phyloP scores from a whole-genome alignment of 805 yeast species.

The Yarrowia sp. region DNA sequence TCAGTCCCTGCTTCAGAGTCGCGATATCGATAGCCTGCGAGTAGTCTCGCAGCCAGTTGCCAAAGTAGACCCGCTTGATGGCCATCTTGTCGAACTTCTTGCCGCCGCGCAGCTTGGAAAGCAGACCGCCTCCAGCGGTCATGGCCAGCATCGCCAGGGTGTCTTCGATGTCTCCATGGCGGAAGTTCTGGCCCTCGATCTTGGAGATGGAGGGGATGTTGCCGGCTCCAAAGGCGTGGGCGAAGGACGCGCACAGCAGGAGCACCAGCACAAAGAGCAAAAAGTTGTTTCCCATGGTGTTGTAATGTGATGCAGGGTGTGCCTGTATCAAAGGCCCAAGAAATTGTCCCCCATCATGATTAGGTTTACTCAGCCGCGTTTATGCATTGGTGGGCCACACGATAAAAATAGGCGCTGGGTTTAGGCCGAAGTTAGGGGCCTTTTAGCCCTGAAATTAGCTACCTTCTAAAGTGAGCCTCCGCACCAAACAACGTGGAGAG shows the following conservation, averaged over 20 bases:
- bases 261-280: conserved; percentile 2
- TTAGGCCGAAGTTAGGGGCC: neutral
- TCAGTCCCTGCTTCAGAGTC: conserved; percentile 30
- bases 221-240: conserved; percentile 34
- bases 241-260: conserved; percentile 17
- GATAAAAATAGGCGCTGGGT: neutral
- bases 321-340: too few species aligned
- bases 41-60: conserved; percentile 35
- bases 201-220: conserved; percentile 33
- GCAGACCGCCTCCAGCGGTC: conserved; percentile 29
- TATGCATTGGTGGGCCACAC: neutral
- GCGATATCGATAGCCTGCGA: conserved; percentile 35
- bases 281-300: neutral
- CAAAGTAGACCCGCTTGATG: conserved; percentile 33
- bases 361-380: conserved; percentile 20
- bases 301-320: neutral
- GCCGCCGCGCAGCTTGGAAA: conserved; percentile 31
- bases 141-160: conserved; percentile 32
- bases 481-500: too few species aligned
- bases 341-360: neutral
- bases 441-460: too few species aligned
- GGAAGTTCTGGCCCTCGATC: conserved; percentile 33
- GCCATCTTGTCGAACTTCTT: conserved; percentile 32
- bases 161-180: conserved; percentile 35
- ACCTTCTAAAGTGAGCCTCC: too few species aligned